Evolutionary conservation across 306 rosid species (phyloP).

Genomic region (Vigna angularis): DNA sequence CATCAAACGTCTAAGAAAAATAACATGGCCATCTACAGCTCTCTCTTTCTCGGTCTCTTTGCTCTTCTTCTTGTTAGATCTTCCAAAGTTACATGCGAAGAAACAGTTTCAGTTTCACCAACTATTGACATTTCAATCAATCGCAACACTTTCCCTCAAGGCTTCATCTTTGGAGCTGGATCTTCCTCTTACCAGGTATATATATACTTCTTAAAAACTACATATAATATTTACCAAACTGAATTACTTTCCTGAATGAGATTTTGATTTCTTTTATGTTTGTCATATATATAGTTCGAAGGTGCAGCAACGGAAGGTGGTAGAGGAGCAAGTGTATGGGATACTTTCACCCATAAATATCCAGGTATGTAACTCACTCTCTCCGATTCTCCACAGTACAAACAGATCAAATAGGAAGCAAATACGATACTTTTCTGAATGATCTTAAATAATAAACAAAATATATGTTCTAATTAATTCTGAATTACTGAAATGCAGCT

Average conservation of each 20-base stretch:
- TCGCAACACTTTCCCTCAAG: neutral
- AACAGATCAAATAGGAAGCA: neutral
- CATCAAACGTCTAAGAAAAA: neutral
- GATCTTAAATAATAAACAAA: neutral
- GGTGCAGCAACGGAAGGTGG: slow-evolving; percentile 23
- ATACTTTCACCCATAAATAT: neutral
- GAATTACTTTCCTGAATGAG: neutral
- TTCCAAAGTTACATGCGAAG: neutral
- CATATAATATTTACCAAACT: no score
- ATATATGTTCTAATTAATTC: neutral
- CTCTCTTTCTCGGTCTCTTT: neutral
- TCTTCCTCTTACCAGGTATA: slow-evolving; percentile 12
- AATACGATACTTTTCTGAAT: neutral
- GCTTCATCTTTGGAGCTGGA: slow-evolving; percentile 8
- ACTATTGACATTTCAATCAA: neutral
- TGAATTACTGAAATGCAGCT: slow-evolving; percentile 33
- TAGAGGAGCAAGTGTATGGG: slow-evolving; percentile 13
- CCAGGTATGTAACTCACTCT: neutral
- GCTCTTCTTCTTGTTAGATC: neutral
- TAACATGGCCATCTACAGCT: neutral
- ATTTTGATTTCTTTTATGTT: neutral
- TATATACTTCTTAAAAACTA: neutral
- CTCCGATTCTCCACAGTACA: neutral
- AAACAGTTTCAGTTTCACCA: neutral
- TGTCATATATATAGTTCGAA: slow-evolving; percentile 2